Evolutionary conservation across 108 stramenopile species (phyloP).

Genomic region (Stephanodiscus triporus): DNA sequence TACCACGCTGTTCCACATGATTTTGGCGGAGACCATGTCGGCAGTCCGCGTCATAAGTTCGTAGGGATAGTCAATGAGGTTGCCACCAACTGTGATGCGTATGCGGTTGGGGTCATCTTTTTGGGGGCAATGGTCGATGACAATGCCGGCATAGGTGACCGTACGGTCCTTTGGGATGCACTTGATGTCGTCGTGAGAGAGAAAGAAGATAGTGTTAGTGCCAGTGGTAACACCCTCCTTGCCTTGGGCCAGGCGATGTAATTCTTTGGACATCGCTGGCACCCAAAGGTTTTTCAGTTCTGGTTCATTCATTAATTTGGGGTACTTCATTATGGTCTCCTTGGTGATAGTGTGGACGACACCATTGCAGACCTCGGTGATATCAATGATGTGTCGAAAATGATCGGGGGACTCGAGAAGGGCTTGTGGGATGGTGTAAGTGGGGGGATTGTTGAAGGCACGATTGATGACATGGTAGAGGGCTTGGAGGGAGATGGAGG

Average conservation of each 20-base stretch:
- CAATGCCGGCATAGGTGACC: conserved; percentile 38
- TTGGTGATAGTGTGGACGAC: neutral
- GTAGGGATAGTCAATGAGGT: conserved; percentile 33
- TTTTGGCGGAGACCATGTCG: conserved; percentile 25
- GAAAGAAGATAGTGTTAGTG: neutral
- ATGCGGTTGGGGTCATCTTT: conserved; percentile 29
- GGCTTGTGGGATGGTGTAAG: no score
- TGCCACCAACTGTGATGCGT: conserved; percentile 42
- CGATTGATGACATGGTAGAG: no score
- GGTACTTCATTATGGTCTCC: neutral
- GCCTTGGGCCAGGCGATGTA: neutral
- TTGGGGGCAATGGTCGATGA: conserved; percentile 20
- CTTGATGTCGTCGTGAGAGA: neutral
- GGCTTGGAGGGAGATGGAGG: no score
- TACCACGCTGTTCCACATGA: conserved; percentile 34
- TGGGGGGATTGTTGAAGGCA: no score
- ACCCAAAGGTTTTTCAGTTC: neutral
- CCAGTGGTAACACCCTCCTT: neutral
- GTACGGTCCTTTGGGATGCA: conserved; percentile 10
- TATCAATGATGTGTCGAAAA: no score
- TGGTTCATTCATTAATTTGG: neutral
- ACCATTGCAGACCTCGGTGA: no score
- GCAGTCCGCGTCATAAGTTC: conserved; percentile 22
- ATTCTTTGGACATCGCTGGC: neutral
- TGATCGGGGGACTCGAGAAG: no score